Evolutionary conservation across 768 basidiomycete genomes (phyloP), one percentile per base, ranked within the genome.

Genomic region (Suillus luteus): DNA sequence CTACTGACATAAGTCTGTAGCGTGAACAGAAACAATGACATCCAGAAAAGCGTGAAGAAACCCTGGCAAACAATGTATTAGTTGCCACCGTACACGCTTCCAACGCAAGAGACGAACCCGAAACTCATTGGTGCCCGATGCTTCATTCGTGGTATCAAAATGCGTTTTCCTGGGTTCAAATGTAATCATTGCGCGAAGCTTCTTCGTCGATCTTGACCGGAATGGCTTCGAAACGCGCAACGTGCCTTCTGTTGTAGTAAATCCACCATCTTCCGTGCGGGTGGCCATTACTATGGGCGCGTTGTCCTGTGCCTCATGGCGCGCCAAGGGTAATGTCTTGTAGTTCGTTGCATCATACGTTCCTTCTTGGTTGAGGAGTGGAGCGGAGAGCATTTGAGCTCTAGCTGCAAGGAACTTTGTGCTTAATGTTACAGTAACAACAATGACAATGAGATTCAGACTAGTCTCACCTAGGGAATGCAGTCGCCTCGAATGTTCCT

Each of bases 1-100:
- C 88, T 88, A 59, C 82, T 83, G 60, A 93, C 79, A 75, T 92
- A 93, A 4, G 91, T 92, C 68, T 89, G 83, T 46, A 95, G 73
- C 12, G 89, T 85, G 71, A 94, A 88, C 58, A 96, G 83, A 69
- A 92, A 95, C 67, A 96, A 85, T 24, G 89, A 89, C 62, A 92
- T 87, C 88, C 97, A 99, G 79, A 99, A 99, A 58, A 99, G 83
- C 4, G 91, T 86, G 76, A 95, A 98, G 80, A 99, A 99, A 1
- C 96, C 96, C 89, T 92, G 69, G 27, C 43, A 12, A n/a, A 35
- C 33, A 17, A 61, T 24, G 55, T 11, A 37, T 64, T n/a, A 31
- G 57, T 24, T 51, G 40, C 33, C 12, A 49, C 46, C 17, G 15
- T 41, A 62, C 31, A 49, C 27, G 8, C 59, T 1, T 43, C 54